phyloP scores from a whole-genome alignment of 805 yeast genomes.

The Spathaspora boniae region DNA sequence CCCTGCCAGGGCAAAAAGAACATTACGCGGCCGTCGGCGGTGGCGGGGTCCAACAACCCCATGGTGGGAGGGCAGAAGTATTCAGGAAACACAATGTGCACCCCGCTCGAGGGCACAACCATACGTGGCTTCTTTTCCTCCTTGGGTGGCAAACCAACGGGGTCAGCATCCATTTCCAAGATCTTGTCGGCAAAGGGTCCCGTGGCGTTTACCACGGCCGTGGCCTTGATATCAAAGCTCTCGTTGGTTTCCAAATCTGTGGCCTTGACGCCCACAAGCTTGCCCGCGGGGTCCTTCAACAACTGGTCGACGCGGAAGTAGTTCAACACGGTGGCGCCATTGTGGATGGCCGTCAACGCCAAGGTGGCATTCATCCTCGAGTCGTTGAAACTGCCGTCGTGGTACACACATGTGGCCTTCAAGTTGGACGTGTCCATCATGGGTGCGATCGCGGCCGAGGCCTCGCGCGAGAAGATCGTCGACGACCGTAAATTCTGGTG shows the following conservation, averaged over 20 bases:
- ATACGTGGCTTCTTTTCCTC: conserved; percentile 56
- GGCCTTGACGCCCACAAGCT: conserved; percentile 74
- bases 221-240: conserved; percentile 59
- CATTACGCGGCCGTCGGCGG: conserved; percentile 94
- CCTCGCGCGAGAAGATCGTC: conserved; percentile 63
- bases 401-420: conserved; percentile 90
- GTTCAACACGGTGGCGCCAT: conserved; percentile 88
- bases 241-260: conserved; percentile 67
- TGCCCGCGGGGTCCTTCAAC: conserved; percentile 57
- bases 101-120: conserved; percentile 95
- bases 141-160: conserved; percentile 60
- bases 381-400: conserved; percentile 93
- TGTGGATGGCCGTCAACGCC: conserved; percentile 79
- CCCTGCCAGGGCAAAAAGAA: conserved; percentile 99
- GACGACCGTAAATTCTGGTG: conserved; percentile 76
- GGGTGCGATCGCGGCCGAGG: conserved; percentile 75
- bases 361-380: conserved; percentile 84
- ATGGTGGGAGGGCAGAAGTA: conserved; percentile 83
- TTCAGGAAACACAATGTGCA: conserved; percentile 87
- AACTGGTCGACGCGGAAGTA: conserved; percentile 79
- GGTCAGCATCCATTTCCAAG: conserved; percentile 80
- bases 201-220: conserved; percentile 83
- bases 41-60: conserved; percentile 88
- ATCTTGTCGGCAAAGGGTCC: conserved; percentile 88
- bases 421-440: conserved; percentile 75